Percentiles rank a stretch among this genome's conserved stretches.
These are phyloP conservation scores for Gardenia jasminoides DNA, from an alignment of 257 asterid genomes.

Conservation along the genomic window DNA sequence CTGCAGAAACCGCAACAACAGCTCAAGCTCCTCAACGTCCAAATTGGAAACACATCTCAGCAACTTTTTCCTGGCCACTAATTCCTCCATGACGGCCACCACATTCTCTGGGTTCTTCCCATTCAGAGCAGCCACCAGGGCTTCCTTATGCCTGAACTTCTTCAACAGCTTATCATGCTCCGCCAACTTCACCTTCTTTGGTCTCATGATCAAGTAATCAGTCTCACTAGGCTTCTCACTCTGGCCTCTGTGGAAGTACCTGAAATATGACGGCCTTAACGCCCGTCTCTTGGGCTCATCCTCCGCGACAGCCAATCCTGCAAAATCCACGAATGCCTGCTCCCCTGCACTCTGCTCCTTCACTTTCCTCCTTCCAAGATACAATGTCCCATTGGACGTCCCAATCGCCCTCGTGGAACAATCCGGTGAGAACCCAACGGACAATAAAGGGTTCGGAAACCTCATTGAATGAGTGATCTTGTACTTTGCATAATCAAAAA, in stretches of 20 bases:
- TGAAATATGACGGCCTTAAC: slow-evolving; percentile 71
- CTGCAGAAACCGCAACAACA: slow-evolving; percentile 69
- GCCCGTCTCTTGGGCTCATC: slow-evolving; percentile 44
- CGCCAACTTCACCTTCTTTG: slow-evolving; percentile 67
- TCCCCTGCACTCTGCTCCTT: slow-evolving; percentile 31
- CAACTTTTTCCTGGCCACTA: slow-evolving; percentile 80
- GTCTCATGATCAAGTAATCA: slow-evolving; percentile 63
- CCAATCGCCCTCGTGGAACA: slow-evolving; percentile 76
- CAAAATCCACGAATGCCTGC: slow-evolving; percentile 25
- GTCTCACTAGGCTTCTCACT: slow-evolving; percentile 64
- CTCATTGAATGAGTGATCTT: slow-evolving; percentile 83
- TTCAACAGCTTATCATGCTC: slow-evolving; percentile 73
- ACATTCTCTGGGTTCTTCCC: slow-evolving; percentile 60
- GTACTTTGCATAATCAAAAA: slow-evolving; percentile 73
- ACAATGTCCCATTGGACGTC: slow-evolving; percentile 69
- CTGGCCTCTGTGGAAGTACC: slow-evolving; percentile 88
- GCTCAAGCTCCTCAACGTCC: slow-evolving; percentile 63
- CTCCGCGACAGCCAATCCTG: slow-evolving; percentile 43
- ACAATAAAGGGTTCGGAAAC: slow-evolving; percentile 72
- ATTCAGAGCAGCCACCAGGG: slow-evolving; percentile 60
- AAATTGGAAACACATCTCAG: slow-evolving; percentile 60
- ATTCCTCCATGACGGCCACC: slow-evolving; percentile 92
- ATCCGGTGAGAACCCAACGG: slow-evolving; percentile 76
- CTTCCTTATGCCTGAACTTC: slow-evolving; percentile 84
- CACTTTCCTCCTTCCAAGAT: slow-evolving; percentile 63